Percentiles rank a stretch among this genome's conserved stretches.
These are phyloP conservation scores for Neofusicoccum laricinum DNA, from an alignment of 2,329 filamentous ascomycete genomes.

Conservation along the genomic window DNA sequence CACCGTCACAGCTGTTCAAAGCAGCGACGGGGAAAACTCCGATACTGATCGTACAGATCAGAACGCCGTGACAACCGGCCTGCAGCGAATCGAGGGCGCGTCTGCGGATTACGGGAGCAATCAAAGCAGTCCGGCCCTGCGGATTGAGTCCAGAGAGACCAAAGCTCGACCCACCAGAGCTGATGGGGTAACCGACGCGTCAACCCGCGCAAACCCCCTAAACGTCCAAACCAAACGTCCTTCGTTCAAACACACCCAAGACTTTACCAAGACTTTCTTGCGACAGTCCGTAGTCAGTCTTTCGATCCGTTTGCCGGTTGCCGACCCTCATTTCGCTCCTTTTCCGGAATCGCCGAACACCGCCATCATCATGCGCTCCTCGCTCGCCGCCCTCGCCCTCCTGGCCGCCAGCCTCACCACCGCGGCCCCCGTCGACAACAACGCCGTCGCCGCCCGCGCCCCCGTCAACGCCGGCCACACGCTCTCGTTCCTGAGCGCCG, in stretches of 20 bases:
- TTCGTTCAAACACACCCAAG: conserved; percentile 1
- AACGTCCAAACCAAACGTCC: not conserved
- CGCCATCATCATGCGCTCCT: not conserved
- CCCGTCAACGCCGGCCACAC: not conserved
- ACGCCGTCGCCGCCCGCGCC: not conserved
- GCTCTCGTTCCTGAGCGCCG: not conserved
- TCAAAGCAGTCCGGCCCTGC: not conserved
- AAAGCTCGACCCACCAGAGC: not conserved
- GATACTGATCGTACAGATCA: not conserved
- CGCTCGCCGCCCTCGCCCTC: not conserved
- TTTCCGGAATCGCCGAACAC: not conserved
- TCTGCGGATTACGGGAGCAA: not conserved
- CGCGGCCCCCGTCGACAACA: not conserved
- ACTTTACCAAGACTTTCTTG: conserved; percentile 1
- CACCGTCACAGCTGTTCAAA: not conserved
- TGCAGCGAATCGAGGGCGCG: not conserved
- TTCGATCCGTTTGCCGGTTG: not conserved
- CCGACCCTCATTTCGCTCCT: conserved; percentile 2
- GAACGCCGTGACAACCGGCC: not conserved
- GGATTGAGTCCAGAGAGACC: conserved; percentile 4
- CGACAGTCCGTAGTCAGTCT: not conserved
- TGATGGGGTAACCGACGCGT: not conserved
- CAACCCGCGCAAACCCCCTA: not conserved
- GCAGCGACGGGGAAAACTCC: not conserved
- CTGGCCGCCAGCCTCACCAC: not conserved